These are phyloP conservation scores for Erythrophleum ivorense DNA, from an alignment of 331 rosid species.

Conservation along the genomic window DNA sequence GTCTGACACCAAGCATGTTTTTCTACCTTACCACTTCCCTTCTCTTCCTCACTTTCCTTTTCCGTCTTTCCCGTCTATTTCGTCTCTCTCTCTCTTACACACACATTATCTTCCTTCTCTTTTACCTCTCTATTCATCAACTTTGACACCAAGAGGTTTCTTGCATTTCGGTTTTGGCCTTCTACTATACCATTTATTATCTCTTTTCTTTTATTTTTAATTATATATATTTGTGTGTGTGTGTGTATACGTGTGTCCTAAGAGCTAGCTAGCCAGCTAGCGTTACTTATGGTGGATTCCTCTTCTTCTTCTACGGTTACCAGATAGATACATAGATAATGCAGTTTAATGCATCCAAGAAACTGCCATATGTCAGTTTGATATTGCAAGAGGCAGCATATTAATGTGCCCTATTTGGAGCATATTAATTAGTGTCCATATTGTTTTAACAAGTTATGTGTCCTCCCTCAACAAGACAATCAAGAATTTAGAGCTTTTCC, in stretches of 20 bases:
- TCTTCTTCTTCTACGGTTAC: background rate
- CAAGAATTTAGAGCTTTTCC: conserved; percentile 48
- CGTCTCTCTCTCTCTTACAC: background rate
- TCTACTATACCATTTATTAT: background rate
- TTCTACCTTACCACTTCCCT: conserved; percentile 47
- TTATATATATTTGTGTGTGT: background rate
- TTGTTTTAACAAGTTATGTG: conserved; percentile 43
- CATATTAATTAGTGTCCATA: conserved; percentile 45
- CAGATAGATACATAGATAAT: conserved; percentile 21
- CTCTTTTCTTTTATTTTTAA: background rate
- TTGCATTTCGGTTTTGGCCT: conserved; percentile 59
- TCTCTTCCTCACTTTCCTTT: conserved; percentile 43
- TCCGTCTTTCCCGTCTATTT: conserved; percentile 45
- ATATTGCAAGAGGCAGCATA: conserved; percentile 42
- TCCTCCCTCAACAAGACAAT: conserved; percentile 67
- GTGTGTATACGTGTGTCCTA: too few relatives aligned
- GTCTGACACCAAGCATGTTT: conserved; percentile 62
- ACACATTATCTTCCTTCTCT: background rate
- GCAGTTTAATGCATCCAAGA: conserved; percentile 33
- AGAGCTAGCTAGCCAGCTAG: background rate
- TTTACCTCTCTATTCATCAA: conserved; percentile 46
- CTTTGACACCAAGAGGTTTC: conserved; percentile 48
- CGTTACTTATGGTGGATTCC: conserved; percentile 5
- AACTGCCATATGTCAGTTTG: conserved; percentile 56
- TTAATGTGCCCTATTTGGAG: conserved; percentile 41